Base-by-base conservation (phyloP, 192 early-diverging fungal species). In the Podila epicladia region DNA sequence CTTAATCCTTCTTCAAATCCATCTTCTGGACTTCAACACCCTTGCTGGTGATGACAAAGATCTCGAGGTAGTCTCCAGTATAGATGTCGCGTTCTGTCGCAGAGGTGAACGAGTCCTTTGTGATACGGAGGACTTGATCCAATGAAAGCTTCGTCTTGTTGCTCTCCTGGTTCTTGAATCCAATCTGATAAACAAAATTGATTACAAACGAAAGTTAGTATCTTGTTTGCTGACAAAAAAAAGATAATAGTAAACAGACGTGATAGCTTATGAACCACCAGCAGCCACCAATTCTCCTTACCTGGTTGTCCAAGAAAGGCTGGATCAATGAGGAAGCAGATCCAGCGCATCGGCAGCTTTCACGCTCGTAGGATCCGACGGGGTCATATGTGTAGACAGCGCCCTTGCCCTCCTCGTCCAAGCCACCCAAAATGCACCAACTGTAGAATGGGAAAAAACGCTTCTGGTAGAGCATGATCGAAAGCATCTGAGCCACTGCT, bases 41-140 rank as follows among this genome's bases (percentile, higher is more conserved):
- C 15, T 89, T 89, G 73, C 83, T 89, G 53, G 88, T 93, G 64
- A 99, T 92, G 37, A 95, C 87, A 85, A 94, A 97, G 72, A 99
- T 92, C 70, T 99, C 95, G 13, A 98, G 86, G 80, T 87, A 91
- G 85, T 99, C 98, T 71, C 98, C 98, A 24, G 98, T 99, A 84
- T 98, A 93, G 62, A 99, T 99, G 82, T 99, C 97, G 65, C 98
- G 95, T 89, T 99, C 98, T 3, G 98, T 94, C 20, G 97, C 97
- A 32, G 93, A 91, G 5, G 94, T 96, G 80, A 99, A 99, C 11
- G 97, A 94, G 76, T 99, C 98, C 79, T 97, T 98, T 41, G 93
- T 91, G 61, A 99, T 90, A 48, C 90, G 84, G 29, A 93, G 60
- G 8, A 92, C 96, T 69, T 88, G 68, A 0, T 94, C 93, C 45